Percentiles rank a stretch among this genome's conserved stretches.
These are phyloP conservation scores for Syzygium syzygioides DNA, from an alignment of 441 rosid species.

Conservation along the genomic window DNA sequence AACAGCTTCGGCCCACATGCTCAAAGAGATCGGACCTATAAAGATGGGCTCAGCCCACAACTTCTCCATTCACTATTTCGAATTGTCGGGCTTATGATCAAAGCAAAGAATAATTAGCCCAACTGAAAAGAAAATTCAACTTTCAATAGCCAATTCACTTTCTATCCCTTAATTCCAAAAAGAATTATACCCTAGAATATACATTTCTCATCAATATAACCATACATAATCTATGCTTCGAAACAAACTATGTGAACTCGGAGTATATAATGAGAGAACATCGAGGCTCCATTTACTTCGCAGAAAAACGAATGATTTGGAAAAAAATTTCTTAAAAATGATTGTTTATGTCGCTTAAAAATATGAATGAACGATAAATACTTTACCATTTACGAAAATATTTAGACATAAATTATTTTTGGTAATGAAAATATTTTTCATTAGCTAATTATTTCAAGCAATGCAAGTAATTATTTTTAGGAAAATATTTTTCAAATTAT, in stretches of 20 bases:
- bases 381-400: accelerated
- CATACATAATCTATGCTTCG: not conserved
- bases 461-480: not conserved
- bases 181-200: not conserved
- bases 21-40: not conserved
- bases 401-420: accelerated
- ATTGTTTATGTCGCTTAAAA: not conserved
- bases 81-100: not conserved
- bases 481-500: not conserved
- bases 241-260: not conserved
- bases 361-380: not conserved
- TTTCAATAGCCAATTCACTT: not conserved
- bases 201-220: not conserved
- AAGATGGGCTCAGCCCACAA: not conserved
- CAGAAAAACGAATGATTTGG: not conserved
- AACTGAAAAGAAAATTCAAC: not conserved
- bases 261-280: not conserved
- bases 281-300: accelerated
- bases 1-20: not conserved
- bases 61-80: not conserved
- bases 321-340: not conserved
- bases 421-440: not conserved
- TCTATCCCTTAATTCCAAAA: not conserved
- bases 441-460: not conserved
- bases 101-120: not conserved